phyloP scores from a whole-genome alignment of 768 basidiomycete genomes.

The Lactarius akahatsu region DNA sequence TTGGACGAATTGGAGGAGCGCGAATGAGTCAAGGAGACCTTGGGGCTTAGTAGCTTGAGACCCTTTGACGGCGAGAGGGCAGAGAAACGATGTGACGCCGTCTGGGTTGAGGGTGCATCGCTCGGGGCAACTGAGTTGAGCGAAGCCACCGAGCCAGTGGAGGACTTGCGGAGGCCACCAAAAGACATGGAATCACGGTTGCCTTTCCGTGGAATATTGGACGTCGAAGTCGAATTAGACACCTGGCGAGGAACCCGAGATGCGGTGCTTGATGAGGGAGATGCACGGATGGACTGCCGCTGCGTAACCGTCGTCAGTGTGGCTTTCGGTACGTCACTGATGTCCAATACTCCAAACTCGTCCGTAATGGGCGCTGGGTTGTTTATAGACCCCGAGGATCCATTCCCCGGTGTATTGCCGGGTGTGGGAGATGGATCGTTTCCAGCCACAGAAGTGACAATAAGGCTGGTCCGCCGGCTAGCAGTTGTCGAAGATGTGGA shows the following conservation, averaged over 20 bases:
- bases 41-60: constrained; percentile 77
- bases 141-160: constrained; percentile 77
- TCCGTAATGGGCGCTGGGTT: constrained; percentile 39
- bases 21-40: constrained; percentile 60
- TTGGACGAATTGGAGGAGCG: constrained; percentile 57
- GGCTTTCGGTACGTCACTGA: constrained; percentile 48
- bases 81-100: constrained; percentile 65
- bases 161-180: constrained; percentile 75
- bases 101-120: constrained; percentile 30
- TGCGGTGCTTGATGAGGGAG: constrained; percentile 54
- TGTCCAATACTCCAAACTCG: constrained; percentile 83
- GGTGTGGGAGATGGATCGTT: constrained; percentile 62
- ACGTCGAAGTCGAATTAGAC: constrained; percentile 46
- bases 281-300: constrained; percentile 62
- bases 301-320: constrained; percentile 45
- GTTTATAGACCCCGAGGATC: constrained; percentile 27
- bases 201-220: constrained; percentile 56
- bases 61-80: constrained; percentile 84
- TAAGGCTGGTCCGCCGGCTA: constrained; percentile 66
- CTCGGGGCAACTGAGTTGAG: constrained; percentile 52
- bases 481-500: constrained; percentile 45
- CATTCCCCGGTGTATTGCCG: constrained; percentile 37
- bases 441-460: constrained; percentile 53
- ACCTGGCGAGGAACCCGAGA: constrained; percentile 70
- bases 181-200: constrained; percentile 82